Evolutionary conservation across 2,329 filamentous ascomycete species (phyloP).

Genomic region (Botrytis deweyae): DNA sequence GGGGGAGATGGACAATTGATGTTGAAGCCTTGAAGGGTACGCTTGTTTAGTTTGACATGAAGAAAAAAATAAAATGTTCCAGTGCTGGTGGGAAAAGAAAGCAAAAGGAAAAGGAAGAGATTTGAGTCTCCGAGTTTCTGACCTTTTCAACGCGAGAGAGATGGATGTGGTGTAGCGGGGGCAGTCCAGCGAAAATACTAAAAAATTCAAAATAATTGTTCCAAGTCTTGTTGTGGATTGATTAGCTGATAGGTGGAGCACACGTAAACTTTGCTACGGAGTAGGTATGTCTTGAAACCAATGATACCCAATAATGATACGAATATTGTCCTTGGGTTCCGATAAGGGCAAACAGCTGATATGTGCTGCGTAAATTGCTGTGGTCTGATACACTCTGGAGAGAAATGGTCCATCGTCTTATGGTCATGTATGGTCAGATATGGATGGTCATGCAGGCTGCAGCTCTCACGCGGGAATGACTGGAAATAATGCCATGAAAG

Average conservation of each 20-base stretch:
- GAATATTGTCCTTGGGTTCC: neutral
- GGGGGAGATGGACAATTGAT: neutral
- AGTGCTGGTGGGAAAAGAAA: neutral
- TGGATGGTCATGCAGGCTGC: neutral
- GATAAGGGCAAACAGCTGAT: slow-evolving; percentile 3
- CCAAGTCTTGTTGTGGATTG: neutral
- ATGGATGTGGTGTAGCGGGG: neutral
- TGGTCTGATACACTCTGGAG: neutral
- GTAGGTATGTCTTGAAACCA: neutral
- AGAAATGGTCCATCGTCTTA: neutral
- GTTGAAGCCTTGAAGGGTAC: neutral
- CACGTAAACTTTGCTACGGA: neutral
- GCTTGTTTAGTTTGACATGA: slow-evolving; percentile 14
- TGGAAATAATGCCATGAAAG: neutral
- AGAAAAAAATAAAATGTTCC: neutral
- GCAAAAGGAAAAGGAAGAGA: neutral
- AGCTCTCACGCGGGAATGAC: neutral
- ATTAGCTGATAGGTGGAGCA: neutral
- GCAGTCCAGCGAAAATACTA: neutral
- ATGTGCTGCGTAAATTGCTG: neutral
- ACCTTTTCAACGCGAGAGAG: neutral
- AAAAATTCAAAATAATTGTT: neutral
- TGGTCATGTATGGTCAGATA: neutral
- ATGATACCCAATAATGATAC: slow-evolving; percentile 12
- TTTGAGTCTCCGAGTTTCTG: neutral